Evolutionary conservation across 257 asterid species (phyloP).

Genomic region (Solanum infundibuliforme): DNA sequence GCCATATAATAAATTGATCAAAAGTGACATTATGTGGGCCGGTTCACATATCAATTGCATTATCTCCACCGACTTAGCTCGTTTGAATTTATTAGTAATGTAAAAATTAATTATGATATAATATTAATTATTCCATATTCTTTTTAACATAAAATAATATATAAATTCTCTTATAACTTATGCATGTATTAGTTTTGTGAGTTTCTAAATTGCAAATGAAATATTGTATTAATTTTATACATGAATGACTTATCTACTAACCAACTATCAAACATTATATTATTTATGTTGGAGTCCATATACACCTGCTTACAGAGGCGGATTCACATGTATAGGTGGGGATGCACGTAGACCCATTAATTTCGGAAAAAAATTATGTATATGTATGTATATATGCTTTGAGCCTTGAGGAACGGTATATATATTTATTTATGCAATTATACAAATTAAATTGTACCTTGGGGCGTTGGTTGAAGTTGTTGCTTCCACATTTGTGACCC

Average conservation of each 20-base stretch:
- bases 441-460: too few species aligned
- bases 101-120: too few species aligned
- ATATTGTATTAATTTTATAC: too few species aligned
- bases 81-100: background rate
- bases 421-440: too few species aligned
- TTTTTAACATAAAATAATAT: too few species aligned
- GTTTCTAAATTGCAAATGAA: too few species aligned
- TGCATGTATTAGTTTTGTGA: too few species aligned
- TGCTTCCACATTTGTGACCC: too few species aligned
- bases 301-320: background rate
- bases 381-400: too few species aligned
- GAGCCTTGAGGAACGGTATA: background rate
- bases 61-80: background rate
- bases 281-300: background rate
- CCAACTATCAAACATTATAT: too few species aligned
- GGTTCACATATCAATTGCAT: background rate
- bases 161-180: background rate
- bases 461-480: too few species aligned
- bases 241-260: background rate
- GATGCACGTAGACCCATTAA: background rate
- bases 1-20: background rate
- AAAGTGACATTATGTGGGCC: background rate
- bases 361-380: fast-evolving
- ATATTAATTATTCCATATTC: too few species aligned
- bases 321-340: background rate